Conservation (phyloP, 345 rosid species). For the Gossypium longicalyx region DNA sequence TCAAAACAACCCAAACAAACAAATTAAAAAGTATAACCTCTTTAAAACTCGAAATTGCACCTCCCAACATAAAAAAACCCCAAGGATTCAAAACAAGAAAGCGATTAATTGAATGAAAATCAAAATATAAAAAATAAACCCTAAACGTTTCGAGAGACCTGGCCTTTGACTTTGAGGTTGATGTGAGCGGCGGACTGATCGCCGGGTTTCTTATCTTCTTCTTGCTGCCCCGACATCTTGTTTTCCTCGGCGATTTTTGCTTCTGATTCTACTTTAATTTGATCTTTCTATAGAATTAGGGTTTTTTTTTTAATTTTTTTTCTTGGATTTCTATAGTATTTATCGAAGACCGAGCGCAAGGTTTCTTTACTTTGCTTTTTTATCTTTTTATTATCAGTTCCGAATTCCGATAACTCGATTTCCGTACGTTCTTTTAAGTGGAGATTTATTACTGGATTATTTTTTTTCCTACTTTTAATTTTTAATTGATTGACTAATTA, state of each 20-base stretch:
- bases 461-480: not conserved
- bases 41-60: not conserved
- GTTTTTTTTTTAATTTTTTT: not conserved
- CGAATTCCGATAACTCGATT: not conserved
- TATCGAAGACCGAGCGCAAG: not conserved
- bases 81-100: not conserved
- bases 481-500: not conserved
- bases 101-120: not conserved
- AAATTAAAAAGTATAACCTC: not conserved
- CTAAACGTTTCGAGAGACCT: slow-evolving; percentile 37
- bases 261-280: not conserved
- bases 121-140: not conserved
- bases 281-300: slow-evolving; percentile 1
- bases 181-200: slow-evolving; percentile 66
- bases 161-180: slow-evolving; percentile 94
- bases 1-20: not conserved
- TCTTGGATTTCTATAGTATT: not conserved
- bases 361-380: too few relatives aligned
- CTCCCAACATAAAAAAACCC: not conserved
- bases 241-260: not conserved
- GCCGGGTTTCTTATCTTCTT: slow-evolving; percentile 77
- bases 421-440: not conserved
- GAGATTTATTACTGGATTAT: not conserved
- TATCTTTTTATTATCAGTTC: not conserved
- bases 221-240: slow-evolving; percentile 26